Conservation (phyloP, 495 filamentous ascomycete species). For the Aspergillus biplanus region DNA sequence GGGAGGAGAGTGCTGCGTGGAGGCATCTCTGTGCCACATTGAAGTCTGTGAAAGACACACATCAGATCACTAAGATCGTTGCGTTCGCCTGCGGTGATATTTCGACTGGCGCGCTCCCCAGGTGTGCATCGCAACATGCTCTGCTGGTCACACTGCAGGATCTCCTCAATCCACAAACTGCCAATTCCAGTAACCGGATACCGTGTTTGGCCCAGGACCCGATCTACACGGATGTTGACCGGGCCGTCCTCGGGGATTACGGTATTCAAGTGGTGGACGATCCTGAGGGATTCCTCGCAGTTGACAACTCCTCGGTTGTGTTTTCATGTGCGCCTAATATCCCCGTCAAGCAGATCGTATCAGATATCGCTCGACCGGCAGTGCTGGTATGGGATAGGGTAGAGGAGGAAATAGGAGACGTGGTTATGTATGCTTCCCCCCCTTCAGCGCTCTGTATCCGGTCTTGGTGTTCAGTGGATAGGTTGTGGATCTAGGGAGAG, state of each 20-base stretch:
- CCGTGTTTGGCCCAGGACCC: slow-evolving; percentile 5
- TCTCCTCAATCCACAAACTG: not conserved
- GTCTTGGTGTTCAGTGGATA: too few species aligned
- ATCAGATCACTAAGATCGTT: slow-evolving; percentile 14
- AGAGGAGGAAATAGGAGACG: not conserved
- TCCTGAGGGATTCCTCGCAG: slow-evolving; percentile 11
- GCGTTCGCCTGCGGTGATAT: slow-evolving; percentile 13
- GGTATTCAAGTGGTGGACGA: slow-evolving; percentile 1
- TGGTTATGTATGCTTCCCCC: not conserved
- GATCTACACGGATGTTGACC: slow-evolving; percentile 4
- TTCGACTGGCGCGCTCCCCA: not conserved
- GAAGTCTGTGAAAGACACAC: not conserved
- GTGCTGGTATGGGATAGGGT: slow-evolving; percentile 13
- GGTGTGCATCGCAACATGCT: slow-evolving; percentile 7
- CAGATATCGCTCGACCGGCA: slow-evolving; percentile 6
- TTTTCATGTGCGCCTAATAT: slow-evolving; percentile 15
- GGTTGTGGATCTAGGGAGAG: too few species aligned
- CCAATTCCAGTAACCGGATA: not conserved
- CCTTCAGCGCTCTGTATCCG: not conserved
- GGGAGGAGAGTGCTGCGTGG: not conserved
- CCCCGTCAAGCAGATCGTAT: slow-evolving; percentile 14
- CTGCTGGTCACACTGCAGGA: slow-evolving; percentile 4
- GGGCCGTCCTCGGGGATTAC: not conserved
- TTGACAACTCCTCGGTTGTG: slow-evolving; percentile 7
- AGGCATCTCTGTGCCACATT: not conserved